These are phyloP conservation scores for Colletotrichum filicis DNA, from an alignment of 2,329 filamentous ascomycete genomes.

Conservation along the genomic window DNA sequence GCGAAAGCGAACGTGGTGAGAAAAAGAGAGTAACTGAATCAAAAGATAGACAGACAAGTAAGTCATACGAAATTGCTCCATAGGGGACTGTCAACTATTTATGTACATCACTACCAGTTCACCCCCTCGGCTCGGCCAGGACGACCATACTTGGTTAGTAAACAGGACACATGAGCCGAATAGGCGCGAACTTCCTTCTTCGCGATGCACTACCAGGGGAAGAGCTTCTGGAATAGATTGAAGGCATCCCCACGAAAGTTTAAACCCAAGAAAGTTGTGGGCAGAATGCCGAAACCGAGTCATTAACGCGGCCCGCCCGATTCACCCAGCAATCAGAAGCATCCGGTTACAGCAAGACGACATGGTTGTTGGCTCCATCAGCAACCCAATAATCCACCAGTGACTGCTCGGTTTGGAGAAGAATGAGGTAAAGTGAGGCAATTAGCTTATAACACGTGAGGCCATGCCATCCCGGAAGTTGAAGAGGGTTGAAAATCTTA, in stretches of 20 bases:
- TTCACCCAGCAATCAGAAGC: slow-evolving; percentile 9
- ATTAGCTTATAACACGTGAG: not conserved
- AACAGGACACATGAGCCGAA: not conserved
- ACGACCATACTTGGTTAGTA: not conserved
- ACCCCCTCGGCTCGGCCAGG: not conserved
- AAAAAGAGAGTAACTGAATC: not conserved
- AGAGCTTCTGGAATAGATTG: slow-evolving; percentile 21
- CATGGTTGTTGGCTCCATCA: not conserved
- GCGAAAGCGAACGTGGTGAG: slow-evolving; percentile 3
- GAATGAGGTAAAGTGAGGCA: not conserved
- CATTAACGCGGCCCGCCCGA: slow-evolving; percentile 7
- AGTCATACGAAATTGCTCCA: not conserved
- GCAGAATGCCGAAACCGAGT: not conserved
- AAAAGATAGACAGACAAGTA: not conserved
- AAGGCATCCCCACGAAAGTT: slow-evolving; percentile 1
- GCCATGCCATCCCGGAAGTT: slow-evolving; percentile 8
- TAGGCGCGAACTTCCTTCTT: not conserved
- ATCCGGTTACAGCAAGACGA: not conserved
- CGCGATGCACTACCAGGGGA: not conserved
- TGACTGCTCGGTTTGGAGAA: not conserved
- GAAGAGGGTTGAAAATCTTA: not conserved
- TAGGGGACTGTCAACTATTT: not conserved
- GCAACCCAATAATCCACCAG: slow-evolving; percentile 10
- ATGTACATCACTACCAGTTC: not conserved
- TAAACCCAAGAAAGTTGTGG: not conserved